Evolutionary conservation across 805 yeast species (phyloP), one percentile per base, ranked within the genome.

Genomic region (Zygoascus biomembranicola): DNA sequence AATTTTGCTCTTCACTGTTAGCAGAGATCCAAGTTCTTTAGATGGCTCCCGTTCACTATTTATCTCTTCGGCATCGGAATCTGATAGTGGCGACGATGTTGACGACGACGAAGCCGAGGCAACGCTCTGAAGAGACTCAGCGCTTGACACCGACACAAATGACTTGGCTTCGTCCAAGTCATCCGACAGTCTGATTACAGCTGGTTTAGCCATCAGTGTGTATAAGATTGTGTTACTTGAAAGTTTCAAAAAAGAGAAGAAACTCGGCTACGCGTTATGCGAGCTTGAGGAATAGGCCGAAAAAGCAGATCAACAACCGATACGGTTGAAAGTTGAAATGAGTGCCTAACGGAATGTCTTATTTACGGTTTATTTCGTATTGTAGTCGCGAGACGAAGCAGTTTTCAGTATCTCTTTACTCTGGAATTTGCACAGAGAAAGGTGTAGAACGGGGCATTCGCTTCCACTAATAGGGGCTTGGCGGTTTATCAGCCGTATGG

Each of bases 141-240:
- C 49, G 18, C 49, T 46, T 9, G 49, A 46, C 10, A 46, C n/a
- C 20, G 49, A 46, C 37, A 16, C 41, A 46, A 46, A 46, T 3
- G 49, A 46, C 23, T 46, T 46, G 14, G 42, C 6, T 32, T 46
- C 49, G n/a, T 16, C 32, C 23, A 32, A 19, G 14, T 32, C 44
- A 5, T 42, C 73, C 39, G 39, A 35, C 16, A 8, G 13, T n/a
- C 39, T 35, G 39, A 35, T 4, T 5, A n/a, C 16, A 35, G 39
- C 39, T 8, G 16, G 39, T 35, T 8, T 35, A 13, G 39, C 39
- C 39, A 35, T 35, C 5, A 23, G 28, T 23, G 39, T 35, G 16
- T 8, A n/a, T 13, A 13, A 8, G 39, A 8, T 4, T 35, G 16
- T 35, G 39, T 8, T 11, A 8, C 8, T 23, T 23, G 6, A 23